Conservation (phyloP, 148 eudicot genomes). For the Euryodendron excelsum region DNA sequence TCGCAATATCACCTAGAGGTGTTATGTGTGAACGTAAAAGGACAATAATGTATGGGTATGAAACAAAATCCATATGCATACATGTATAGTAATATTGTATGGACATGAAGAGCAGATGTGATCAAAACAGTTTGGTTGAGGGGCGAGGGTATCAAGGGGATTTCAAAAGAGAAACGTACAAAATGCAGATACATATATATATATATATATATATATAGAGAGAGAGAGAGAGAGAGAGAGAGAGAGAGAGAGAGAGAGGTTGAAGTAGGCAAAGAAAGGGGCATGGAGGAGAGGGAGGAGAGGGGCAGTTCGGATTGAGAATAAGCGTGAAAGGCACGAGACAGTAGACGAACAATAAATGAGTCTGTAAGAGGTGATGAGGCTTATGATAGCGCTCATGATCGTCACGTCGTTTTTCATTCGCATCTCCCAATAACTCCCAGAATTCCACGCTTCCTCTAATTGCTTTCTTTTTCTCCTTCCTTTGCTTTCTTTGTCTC, state of each 20-base stretch:
- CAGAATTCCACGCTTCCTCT: conserved; percentile 69
- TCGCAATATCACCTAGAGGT: neutral
- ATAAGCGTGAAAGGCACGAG: conserved; percentile 66
- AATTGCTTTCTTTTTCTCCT: neutral
- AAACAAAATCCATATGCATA: neutral
- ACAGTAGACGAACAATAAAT: conserved; percentile 43
- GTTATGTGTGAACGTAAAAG: neutral
- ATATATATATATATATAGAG: too few relatives aligned
- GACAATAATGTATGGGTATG: neutral
- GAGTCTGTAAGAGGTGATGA: conserved; percentile 30
- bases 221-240: conserved; percentile 5
- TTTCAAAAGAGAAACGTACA: neutral
- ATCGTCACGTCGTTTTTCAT: conserved; percentile 67
- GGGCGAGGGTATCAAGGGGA: neutral
- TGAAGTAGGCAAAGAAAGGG: neutral
- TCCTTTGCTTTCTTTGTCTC: conserved; percentile 4
- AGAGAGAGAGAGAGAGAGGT: conserved; percentile 4
- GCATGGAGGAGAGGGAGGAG: neutral
- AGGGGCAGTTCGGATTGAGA: conserved; percentile 63
- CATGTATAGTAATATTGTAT: neutral
- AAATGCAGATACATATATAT: too few relatives aligned
- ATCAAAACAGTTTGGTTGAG: neutral
- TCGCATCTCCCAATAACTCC: conserved; percentile 57
- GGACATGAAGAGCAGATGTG: neutral
- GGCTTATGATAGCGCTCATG: conserved; percentile 59